phyloP scores from a whole-genome alignment of 192 early-diverging fungal genomes.

The Linnemannia hyalina region DNA sequence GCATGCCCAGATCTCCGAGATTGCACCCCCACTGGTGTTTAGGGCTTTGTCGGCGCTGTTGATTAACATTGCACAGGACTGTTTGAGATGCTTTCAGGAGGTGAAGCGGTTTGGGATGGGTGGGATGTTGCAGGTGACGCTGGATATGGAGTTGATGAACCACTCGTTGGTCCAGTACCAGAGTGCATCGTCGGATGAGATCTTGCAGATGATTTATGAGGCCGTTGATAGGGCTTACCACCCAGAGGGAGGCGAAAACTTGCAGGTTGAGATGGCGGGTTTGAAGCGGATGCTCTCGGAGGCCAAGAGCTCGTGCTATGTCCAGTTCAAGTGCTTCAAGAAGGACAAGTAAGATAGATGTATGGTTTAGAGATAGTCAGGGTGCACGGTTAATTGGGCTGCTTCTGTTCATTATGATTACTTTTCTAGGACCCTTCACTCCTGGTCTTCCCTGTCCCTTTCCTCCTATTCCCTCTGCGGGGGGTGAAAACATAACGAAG shows the following conservation, averaged over 20 bases:
- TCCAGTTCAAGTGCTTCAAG: slow-evolving; percentile 73
- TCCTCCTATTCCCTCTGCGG: neutral
- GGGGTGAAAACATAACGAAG: neutral
- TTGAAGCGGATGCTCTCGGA: slow-evolving; percentile 66
- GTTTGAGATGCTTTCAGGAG: slow-evolving; percentile 82
- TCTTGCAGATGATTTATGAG: slow-evolving; percentile 82
- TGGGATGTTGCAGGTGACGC: slow-evolving; percentile 94
- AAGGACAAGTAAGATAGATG: slow-evolving; percentile 36
- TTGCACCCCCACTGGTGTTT: slow-evolving; percentile 83
- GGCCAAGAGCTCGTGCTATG: slow-evolving; percentile 63
- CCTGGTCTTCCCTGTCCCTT: too few relatives aligned
- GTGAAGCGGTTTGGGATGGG: slow-evolving; percentile 90
- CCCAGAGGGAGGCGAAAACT: slow-evolving; percentile 62
- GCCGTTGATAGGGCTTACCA: slow-evolving; percentile 77
- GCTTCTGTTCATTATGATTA: too few relatives aligned
- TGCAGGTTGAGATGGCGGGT: slow-evolving; percentile 65
- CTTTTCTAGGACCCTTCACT: too few relatives aligned
- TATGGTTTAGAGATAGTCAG: neutral
- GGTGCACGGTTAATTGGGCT: neutral
- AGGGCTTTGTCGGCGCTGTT: slow-evolving; percentile 82
- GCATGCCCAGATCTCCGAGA: slow-evolving; percentile 90
- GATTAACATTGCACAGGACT: slow-evolving; percentile 80
- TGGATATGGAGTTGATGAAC: slow-evolving; percentile 93
- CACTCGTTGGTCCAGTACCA: slow-evolving; percentile 86
- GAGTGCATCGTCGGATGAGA: slow-evolving; percentile 71